Evolutionary conservation across 169 alveolate species (phyloP).

Genomic region (Amoebophrya sp.): DNA sequence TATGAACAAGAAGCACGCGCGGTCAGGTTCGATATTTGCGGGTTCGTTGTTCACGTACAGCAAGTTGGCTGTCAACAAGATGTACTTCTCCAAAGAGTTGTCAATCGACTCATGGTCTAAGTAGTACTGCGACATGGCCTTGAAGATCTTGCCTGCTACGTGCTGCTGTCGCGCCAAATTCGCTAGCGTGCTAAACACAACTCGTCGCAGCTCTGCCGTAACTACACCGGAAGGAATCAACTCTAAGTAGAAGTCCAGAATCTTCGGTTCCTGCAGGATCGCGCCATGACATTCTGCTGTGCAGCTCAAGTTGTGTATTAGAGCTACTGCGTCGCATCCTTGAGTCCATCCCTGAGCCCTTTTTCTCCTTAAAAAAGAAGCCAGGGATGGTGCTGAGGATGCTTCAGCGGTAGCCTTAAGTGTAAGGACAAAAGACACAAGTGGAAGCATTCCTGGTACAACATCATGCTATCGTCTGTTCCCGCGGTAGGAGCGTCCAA

Average conservation of each 20-base stretch:
- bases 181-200: neutral
- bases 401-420: too few species aligned
- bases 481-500: neutral
- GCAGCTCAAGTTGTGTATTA: neutral
- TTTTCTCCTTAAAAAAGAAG: too few species aligned
- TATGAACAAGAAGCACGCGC: constrained; percentile 6
- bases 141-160: constrained; percentile 11
- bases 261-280: constrained; percentile 18
- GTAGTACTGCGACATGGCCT: constrained; percentile 25
- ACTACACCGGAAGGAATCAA: neutral
- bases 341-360: too few species aligned
- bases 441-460: constrained; percentile 21
- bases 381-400: too few species aligned
- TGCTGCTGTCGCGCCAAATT: constrained; percentile 16
- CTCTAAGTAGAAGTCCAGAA: neutral
- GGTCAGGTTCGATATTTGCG: constrained; percentile 1
- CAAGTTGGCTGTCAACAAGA: neutral
- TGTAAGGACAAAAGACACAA: neutral
- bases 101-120: neutral
- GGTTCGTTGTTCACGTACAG: constrained; percentile 1
- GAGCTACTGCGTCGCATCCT: too few species aligned
- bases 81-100: neutral
- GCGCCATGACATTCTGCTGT: constrained; percentile 3
- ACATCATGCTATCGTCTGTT: neutral
- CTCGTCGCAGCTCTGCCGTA: neutral